Conservation (phyloP, 23 red algal genomes). For the Cyanidium caldarium region DNA sequence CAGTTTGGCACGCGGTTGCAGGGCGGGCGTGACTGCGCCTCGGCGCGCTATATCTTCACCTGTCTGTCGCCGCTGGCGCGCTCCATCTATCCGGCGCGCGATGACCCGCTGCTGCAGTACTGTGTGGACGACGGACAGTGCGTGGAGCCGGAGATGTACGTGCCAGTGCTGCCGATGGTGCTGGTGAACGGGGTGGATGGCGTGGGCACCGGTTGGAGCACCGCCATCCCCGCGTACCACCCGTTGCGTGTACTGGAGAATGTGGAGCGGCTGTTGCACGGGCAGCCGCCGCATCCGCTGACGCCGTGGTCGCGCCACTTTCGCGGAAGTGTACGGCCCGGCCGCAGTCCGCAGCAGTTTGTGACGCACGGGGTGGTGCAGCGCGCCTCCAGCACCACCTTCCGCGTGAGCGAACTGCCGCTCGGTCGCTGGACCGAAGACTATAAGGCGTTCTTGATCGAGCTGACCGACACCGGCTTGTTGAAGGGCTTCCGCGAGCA, state of each 20-base stretch:
- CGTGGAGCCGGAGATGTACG: conserved; percentile 74
- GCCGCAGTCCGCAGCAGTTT: conserved; percentile 32
- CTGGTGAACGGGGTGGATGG: conserved; percentile 96
- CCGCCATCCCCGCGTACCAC: conserved; percentile 79
- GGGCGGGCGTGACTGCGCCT: conserved; percentile 88
- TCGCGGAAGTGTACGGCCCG: conserved; percentile 32
- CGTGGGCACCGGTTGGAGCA: conserved; percentile 94
- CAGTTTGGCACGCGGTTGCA: conserved; percentile 95
- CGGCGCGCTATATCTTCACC: conserved; percentile 93
- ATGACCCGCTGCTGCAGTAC: conserved; percentile 66
- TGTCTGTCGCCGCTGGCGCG: conserved; percentile 59
- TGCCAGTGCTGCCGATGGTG: conserved; percentile 69
- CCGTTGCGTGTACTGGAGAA: conserved; percentile 58
- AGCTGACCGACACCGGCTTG: conserved; percentile 30
- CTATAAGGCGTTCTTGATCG: conserved; percentile 16
- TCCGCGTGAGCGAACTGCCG: conserved; percentile 67
- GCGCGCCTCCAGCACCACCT: conserved; percentile 9
- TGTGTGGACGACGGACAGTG: conserved; percentile 61
- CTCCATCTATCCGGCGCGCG: conserved; percentile 46
- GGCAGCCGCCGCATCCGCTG: conserved; percentile 17
- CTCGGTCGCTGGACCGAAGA: conserved; percentile 54
- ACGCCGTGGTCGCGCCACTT: conserved; percentile 81
- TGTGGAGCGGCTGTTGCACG: conserved; percentile 34
- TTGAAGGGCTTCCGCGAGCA: conserved; percentile 63
- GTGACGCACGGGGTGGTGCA: conserved; percentile 55